Evolutionary conservation across 1,139 yeast species (phyloP).

Genomic region (Kodamaea derodonti): DNA sequence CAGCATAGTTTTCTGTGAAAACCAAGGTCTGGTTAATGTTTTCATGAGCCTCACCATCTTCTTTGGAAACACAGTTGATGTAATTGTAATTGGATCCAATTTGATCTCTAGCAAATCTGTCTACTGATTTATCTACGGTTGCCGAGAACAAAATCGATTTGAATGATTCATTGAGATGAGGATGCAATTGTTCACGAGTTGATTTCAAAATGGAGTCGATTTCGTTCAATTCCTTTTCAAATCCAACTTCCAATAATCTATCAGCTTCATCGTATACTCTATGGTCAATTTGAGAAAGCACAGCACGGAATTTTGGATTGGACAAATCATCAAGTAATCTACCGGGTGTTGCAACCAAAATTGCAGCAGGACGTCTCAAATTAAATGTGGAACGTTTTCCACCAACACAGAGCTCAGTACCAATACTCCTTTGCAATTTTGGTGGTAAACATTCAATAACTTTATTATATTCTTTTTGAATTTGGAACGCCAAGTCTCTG

Average conservation of each 20-base stretch:
- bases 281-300: slow-evolving; percentile 54
- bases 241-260: slow-evolving; percentile 73
- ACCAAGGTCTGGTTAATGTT: slow-evolving; percentile 67
- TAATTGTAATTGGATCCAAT: slow-evolving; percentile 62
- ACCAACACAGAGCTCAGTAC: slow-evolving; percentile 34
- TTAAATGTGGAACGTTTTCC: slow-evolving; percentile 28
- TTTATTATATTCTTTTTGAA: slow-evolving; percentile 60
- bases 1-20: slow-evolving; percentile 43
- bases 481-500: slow-evolving; percentile 87
- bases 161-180: slow-evolving; percentile 25
- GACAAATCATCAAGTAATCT: slow-evolving; percentile 64
- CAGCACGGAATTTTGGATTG: slow-evolving; percentile 38
- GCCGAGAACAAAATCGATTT: slow-evolving; percentile 85
- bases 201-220: slow-evolving; percentile 49
- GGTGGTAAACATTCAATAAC: slow-evolving; percentile 23
- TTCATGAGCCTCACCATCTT: slow-evolving; percentile 78
- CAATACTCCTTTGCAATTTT: slow-evolving; percentile 10
- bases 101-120: slow-evolving; percentile 58
- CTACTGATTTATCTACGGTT: slow-evolving; percentile 70
- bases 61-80: slow-evolving; percentile 72
- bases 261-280: slow-evolving; percentile 90
- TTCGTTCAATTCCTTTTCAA: slow-evolving; percentile 56
- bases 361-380: slow-evolving; percentile 28
- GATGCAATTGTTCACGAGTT: slow-evolving; percentile 25
- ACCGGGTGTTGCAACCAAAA: slow-evolving; percentile 90